These are phyloP conservation scores for Pythium inflatum DNA, from an alignment of 352 stramenopile species.

Conservation along the genomic window DNA sequence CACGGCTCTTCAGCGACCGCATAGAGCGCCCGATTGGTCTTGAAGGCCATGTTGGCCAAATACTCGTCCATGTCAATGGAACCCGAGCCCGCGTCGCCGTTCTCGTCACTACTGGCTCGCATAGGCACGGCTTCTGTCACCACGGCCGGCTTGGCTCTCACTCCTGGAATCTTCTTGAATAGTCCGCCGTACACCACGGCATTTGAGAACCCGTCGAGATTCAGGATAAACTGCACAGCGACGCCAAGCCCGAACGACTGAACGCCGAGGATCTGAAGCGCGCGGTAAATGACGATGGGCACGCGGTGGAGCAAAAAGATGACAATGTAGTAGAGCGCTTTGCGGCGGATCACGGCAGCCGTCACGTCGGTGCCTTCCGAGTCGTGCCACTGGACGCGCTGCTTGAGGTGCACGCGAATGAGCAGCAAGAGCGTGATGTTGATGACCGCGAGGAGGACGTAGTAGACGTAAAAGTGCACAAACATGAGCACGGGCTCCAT, in stretches of 20 bases:
- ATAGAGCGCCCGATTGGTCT: conserved; percentile 7
- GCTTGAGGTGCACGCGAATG: conserved; percentile 70
- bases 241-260: conserved; percentile 48
- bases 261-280: conserved; percentile 45
- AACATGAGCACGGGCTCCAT: conserved; percentile 67
- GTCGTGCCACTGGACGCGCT: conserved; percentile 63
- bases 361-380: conserved; percentile 66
- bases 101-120: conserved; percentile 20
- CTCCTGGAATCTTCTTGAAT: conserved; percentile 34
- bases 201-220: conserved; percentile 76
- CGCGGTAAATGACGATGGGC: conserved; percentile 76
- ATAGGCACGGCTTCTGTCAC: neutral
- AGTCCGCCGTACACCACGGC: conserved; percentile 74
- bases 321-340: conserved; percentile 72
- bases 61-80: conserved; percentile 20
- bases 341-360: conserved; percentile 71
- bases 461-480: conserved; percentile 79
- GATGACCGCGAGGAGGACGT: conserved; percentile 67
- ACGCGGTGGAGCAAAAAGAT: conserved; percentile 70
- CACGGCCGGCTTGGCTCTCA: neutral
- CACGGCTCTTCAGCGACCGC: conserved; percentile 21
- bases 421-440: conserved; percentile 70
- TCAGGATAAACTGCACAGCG: conserved; percentile 59
- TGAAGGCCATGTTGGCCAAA: conserved; percentile 17
- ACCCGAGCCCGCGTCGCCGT: conserved; percentile 11